phyloP scores from a whole-genome alignment of 106 monocot genomes.

The Chionographis japonica region DNA sequence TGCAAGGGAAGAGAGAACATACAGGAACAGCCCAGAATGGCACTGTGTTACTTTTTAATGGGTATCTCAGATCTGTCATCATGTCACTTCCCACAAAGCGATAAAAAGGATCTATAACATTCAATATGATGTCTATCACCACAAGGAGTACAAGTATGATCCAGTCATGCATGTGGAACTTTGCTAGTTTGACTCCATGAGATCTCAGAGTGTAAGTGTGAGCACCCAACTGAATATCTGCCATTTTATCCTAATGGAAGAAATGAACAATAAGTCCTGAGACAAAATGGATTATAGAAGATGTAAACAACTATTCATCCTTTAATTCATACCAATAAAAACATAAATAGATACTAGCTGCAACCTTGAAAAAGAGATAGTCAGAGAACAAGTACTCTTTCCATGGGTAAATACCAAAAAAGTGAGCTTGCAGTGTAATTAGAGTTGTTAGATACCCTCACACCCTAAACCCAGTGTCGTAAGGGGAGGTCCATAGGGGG shows the following conservation, averaged over 20 bases:
- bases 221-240: slow-evolving; percentile 20
- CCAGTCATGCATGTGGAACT: slow-evolving; percentile 28
- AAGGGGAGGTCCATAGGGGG: no score
- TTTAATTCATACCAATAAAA: no score
- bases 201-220: slow-evolving; percentile 11
- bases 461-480: no score
- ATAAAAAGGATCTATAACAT: slow-evolving; percentile 19
- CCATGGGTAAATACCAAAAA: no score
- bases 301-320: no score
- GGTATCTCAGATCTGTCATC: slow-evolving; percentile 24
- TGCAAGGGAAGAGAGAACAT: background rate
- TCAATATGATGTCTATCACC: slow-evolving; percentile 13
- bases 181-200: slow-evolving; percentile 18
- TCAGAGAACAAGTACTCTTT: no score
- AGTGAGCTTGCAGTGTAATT: no score
- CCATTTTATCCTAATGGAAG: slow-evolving; percentile 10
- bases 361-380: no score
- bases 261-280: background rate
- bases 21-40: slow-evolving; percentile 29
- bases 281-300: no score
- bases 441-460: no score
- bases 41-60: slow-evolving; percentile 20
- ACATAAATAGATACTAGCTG: no score
- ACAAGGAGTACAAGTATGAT: slow-evolving; percentile 14
- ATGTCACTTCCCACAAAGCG: slow-evolving; percentile 22